Base-by-base conservation (phyloP, 306 rosid genomes). In the Cyamopsis tetragonoloba region DNA sequence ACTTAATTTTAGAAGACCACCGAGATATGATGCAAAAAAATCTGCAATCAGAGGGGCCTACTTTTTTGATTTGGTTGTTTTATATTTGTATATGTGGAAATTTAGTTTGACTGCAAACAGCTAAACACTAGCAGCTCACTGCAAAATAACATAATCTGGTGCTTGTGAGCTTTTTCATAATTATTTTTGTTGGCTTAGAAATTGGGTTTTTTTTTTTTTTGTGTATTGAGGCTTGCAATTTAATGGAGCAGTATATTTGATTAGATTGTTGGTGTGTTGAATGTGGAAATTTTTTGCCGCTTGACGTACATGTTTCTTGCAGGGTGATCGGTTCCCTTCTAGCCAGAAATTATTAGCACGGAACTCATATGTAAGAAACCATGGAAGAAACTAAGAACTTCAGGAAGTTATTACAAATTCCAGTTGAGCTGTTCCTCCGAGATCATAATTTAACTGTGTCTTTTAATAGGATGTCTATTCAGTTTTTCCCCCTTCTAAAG, bases 301-400 rank as follows among this genome's bases (percentile, higher is more conserved):
- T 66, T 44, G 51, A 66, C 76, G 15, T 12, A 14, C 31, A 9
- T 73, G 66, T 37, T 44, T 79, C 53, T 66, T 74, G 42, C 87
- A 93, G 98, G 98, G 89, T 74, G 98, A 86, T 37, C 89, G 84
- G 71, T 74, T 75, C 37, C 43, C 79, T 68, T 81, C 82, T 41
- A 71, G 80, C 74, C 77, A 84, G 81, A 89, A 88, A 76, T 77
- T 83, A 70, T 80, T 83, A 47, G 82, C 75, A 31, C 81, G 72
- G 68, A 88, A 75, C 66, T 89, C 96, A 50, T 81, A 74, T 50
- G 87, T 87, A 58, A 80, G 81, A 89, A 84, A 87, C 80, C 91
- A 73, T 3, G 96, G 96, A 68, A 87, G 81, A 55, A 74, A 66
- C 58, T 88, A 81, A 90, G 67, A 62, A 59, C 54, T 62, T 31